Evolutionary conservation across 2,329 filamentous ascomycete species (phyloP), one percentile per base, ranked within the genome.

Genomic region (Fusarium abutilonis): DNA sequence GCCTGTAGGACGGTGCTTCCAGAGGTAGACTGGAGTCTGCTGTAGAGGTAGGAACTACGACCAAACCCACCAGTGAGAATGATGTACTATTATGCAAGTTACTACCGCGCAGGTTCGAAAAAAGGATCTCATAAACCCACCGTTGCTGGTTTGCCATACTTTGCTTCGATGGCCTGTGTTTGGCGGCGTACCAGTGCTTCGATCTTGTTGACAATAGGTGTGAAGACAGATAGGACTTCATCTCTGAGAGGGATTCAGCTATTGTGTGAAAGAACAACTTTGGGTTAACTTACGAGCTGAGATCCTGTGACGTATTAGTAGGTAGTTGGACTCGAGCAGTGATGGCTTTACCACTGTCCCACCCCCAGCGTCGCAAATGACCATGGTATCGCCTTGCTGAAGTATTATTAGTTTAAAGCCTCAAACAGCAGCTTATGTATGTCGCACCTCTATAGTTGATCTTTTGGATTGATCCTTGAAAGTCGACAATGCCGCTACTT

Each of bases 401-500:
- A 1, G 8, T 1, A 19, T 23, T 2, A 15, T 61, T 2, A 60
- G 32, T 2, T 49, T 4, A 4, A 4, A 11, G 2, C 34, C n/a
- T 29, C 14, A 6, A 10, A 19, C 13, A 2, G 4, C 4, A 2
- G 2, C 4, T 1, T 13, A 5, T n/a, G n/a, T n/a, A n/a, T n/a
- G n/a, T 13, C 43, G n/a, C 52, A 68, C 68, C 36, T 70, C 47
- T 0, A 75, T 61, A 0, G 63, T 65, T 0, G 60, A 64, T 1
- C 69, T 58, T 5, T 67, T 60, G 0, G 63, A 58, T 0, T 76
- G 48, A 2, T 75, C 73, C 1, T 68, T 57, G 1, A 81, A 57
- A 0, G 74, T 75, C 0, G 77, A 74, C 0, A 82, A 34, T 0
- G 79, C 79, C 1, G 79, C 80, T 0, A 79, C 80, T 54, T 82